These are phyloP conservation scores for Didymella sp. DNA, from an alignment of 2,329 filamentous ascomycete genomes.

Conservation along the genomic window DNA sequence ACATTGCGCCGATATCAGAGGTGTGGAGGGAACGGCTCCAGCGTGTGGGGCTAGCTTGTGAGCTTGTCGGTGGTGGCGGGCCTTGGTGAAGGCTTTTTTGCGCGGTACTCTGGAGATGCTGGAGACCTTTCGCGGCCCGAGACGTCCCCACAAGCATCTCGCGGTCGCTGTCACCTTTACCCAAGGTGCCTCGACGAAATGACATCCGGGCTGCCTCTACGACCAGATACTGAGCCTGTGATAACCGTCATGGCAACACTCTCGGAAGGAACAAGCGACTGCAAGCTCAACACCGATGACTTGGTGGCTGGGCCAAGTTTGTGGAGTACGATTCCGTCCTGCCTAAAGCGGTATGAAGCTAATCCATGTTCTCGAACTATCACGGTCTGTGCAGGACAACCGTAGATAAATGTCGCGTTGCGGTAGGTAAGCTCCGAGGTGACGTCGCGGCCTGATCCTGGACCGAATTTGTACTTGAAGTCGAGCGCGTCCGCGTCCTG, in stretches of 20 bases:
- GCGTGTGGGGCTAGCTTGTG: conserved; percentile 3
- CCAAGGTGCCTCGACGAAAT: neutral
- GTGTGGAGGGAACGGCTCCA: conserved; percentile 3
- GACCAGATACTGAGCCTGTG: neutral
- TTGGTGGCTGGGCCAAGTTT: conserved; percentile 11
- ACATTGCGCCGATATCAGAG: conserved; percentile 11
- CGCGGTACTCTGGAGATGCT: conserved; percentile 1
- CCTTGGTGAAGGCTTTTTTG: conserved; percentile 31
- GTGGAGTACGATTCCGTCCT: conserved; percentile 22
- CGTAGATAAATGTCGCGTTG: conserved; percentile 21
- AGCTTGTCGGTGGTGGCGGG: conserved; percentile 22
- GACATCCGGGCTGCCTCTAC: neutral
- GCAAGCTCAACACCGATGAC: conserved; percentile 9
- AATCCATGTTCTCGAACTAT: conserved; percentile 9
- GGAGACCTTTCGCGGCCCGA: neutral
- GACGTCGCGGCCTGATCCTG: conserved; percentile 14
- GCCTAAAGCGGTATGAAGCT: conserved; percentile 29
- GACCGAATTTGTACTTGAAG: conserved; percentile 12
- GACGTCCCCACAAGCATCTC: neutral
- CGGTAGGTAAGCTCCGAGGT: conserved; percentile 9
- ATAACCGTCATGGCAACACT: neutral
- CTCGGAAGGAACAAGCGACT: neutral
- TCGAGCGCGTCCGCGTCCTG: neutral
- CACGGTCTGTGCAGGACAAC: conserved; percentile 15
- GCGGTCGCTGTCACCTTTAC: neutral